phyloP scores from a whole-genome alignment of 441 rosid genomes.

The Raphanus hybrid region DNA sequence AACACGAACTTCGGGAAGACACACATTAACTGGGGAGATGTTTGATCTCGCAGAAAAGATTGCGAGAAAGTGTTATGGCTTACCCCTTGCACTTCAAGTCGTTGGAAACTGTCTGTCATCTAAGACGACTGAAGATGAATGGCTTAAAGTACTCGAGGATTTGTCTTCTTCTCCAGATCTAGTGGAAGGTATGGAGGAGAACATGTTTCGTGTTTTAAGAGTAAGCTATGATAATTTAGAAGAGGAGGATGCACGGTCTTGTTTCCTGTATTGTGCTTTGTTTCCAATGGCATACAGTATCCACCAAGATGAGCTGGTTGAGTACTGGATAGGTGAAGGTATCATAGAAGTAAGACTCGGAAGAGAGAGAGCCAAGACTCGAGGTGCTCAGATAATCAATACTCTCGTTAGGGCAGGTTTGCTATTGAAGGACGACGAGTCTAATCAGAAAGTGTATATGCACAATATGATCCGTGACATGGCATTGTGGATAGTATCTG shows the following conservation, averaged over 20 bases:
- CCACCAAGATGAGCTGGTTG: not conserved
- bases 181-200: not conserved
- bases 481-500: not conserved
- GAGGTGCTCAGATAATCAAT: not conserved
- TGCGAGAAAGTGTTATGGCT: not conserved
- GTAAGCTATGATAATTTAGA: not conserved
- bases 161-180: not conserved
- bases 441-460: not conserved
- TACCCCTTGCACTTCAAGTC: not conserved
- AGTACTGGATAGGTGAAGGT: not conserved
- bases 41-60: not conserved
- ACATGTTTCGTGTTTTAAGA: not conserved
- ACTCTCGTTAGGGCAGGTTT: not conserved
- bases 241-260: not conserved
- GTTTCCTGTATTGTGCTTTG: not conserved
- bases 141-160: not conserved
- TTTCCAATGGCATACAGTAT: not conserved
- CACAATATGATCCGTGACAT: not conserved
- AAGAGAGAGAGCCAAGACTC: not conserved
- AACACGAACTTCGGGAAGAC: not conserved
- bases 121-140: not conserved
- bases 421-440: not conserved
- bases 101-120: not conserved
- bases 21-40: not conserved
- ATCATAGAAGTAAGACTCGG: not conserved